phyloP scores from a whole-genome alignment of 768 basidiomycete genomes.

The Cystofilobasidium capitatum region DNA sequence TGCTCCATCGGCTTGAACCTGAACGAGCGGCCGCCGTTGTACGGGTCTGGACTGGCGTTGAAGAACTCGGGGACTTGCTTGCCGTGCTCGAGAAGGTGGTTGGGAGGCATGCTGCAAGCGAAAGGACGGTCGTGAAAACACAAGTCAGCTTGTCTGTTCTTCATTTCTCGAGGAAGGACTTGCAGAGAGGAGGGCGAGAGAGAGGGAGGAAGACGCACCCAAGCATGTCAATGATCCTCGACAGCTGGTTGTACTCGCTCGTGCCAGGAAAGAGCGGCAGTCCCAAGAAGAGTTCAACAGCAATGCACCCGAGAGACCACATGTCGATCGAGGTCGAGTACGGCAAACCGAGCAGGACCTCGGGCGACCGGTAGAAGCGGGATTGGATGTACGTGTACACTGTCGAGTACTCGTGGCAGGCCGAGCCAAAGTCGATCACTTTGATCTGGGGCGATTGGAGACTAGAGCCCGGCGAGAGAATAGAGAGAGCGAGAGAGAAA shows the following conservation, averaged over 20 bases:
- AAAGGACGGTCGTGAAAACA: too few relatives aligned
- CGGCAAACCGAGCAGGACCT: constrained; percentile 86
- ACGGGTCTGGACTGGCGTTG: constrained; percentile 19
- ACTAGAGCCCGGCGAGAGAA: constrained; percentile 41
- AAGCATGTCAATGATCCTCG: constrained; percentile 94
- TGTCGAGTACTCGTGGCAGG: constrained; percentile 98
- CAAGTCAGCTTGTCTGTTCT: not conserved
- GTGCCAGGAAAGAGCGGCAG: constrained; percentile 95
- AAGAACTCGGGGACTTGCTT: constrained; percentile 95
- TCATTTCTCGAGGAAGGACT: not conserved
- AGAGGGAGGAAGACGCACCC: constrained; percentile 53
- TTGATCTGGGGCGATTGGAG: constrained; percentile 97
- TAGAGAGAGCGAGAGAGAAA: not conserved
- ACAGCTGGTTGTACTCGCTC: constrained; percentile 97
- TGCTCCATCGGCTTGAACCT: constrained; percentile 79
- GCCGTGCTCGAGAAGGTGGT: constrained; percentile 87
- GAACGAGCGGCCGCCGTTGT: constrained; percentile 13
- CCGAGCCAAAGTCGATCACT: constrained; percentile 97
- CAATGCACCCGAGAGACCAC: constrained; percentile 99
- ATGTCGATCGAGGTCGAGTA: constrained; percentile 96
- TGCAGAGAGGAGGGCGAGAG: not conserved
- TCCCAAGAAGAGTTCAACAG: constrained; percentile 93
- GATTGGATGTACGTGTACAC: constrained; percentile 99
- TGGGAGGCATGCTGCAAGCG: constrained; percentile 63
- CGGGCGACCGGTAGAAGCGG: constrained; percentile 94